Conservation (phyloP, 2,329 filamentous ascomycete genomes). For the Emmonsiellopsis sp. region DNA sequence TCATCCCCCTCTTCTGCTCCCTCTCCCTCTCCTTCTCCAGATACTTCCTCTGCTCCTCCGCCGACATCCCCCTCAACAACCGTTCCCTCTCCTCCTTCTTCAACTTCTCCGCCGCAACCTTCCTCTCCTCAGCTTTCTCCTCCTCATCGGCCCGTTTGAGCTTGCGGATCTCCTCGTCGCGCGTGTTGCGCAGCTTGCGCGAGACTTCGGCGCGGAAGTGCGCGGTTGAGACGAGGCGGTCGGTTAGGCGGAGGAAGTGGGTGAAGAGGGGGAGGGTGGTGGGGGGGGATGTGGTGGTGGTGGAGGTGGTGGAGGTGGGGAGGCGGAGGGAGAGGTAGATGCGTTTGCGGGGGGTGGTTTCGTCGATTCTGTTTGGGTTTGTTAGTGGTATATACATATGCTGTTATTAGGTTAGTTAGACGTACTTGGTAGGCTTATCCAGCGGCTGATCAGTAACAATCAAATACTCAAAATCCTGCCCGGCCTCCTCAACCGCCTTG, state of each 20-base stretch:
- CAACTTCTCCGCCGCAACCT: constrained; percentile 45
- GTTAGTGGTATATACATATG: not conserved
- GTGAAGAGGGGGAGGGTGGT: constrained; percentile 63
- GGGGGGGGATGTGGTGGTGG: constrained; percentile 43
- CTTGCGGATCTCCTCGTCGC: constrained; percentile 71
- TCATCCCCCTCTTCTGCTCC: constrained; percentile 54
- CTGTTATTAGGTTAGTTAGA: not conserved
- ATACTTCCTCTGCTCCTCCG: constrained; percentile 79
- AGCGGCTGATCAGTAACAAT: constrained; percentile 83
- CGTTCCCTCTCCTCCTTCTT: constrained; percentile 87
- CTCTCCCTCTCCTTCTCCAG: constrained; percentile 72
- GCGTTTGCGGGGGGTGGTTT: constrained; percentile 77
- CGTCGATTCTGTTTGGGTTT: constrained; percentile 60
- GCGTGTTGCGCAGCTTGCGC: constrained; percentile 70
- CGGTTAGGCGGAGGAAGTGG: constrained; percentile 69
- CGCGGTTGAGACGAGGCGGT: constrained; percentile 63
- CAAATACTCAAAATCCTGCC: constrained; percentile 74
- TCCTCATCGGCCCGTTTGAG: constrained; percentile 72
- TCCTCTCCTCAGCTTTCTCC: constrained; percentile 55
- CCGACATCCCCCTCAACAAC: constrained; percentile 65
- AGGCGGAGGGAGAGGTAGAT: constrained; percentile 67
- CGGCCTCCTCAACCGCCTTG: constrained; percentile 67
- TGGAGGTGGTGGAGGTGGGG: constrained; percentile 50
- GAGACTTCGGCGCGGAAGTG: constrained; percentile 87
- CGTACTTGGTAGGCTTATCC: constrained; percentile 77